Conservation (phyloP, 441 rosid genomes). For the Pelargonium cotyledonis region DNA sequence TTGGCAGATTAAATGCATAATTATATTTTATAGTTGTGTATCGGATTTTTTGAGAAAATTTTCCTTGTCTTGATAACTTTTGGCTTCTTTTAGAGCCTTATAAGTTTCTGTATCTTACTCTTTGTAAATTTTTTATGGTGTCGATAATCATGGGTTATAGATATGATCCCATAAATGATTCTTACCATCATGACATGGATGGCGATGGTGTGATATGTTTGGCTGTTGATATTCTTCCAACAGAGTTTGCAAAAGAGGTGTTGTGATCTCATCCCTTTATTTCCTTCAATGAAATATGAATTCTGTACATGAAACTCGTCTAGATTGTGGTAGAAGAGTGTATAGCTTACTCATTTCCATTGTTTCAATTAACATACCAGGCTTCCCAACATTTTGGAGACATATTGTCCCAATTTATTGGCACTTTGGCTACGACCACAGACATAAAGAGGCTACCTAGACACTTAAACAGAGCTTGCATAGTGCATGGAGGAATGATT, state of each 20-base stretch:
- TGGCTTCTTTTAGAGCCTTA: no score
- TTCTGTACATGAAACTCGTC: not conserved
- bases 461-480: conserved; percentile 82
- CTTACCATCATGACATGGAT: conserved; percentile 74
- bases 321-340: no score
- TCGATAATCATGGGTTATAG: conserved; percentile 30
- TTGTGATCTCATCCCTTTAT: conserved; percentile 11
- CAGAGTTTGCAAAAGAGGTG: conserved; percentile 97
- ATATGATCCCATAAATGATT: conserved; percentile 49
- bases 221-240: conserved; percentile 88
- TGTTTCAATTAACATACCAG: conserved; percentile 28
- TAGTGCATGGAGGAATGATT: conserved; percentile 63
- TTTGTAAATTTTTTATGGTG: not conserved
- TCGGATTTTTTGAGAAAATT: no score
- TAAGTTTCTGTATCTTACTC: no score
- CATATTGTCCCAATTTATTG: conserved; percentile 65
- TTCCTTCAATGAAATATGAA: conserved; percentile 3
- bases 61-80: no score
- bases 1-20: conserved; percentile 4
- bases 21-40: not conserved
- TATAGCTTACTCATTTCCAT: no score
- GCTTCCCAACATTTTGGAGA: conserved; percentile 94
- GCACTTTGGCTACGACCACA: conserved; percentile 56
- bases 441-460: conserved; percentile 52
- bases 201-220: conserved; percentile 71